Conservation (phyloP, 73 alveolate species). For the Strombidium stylifer region DNA sequence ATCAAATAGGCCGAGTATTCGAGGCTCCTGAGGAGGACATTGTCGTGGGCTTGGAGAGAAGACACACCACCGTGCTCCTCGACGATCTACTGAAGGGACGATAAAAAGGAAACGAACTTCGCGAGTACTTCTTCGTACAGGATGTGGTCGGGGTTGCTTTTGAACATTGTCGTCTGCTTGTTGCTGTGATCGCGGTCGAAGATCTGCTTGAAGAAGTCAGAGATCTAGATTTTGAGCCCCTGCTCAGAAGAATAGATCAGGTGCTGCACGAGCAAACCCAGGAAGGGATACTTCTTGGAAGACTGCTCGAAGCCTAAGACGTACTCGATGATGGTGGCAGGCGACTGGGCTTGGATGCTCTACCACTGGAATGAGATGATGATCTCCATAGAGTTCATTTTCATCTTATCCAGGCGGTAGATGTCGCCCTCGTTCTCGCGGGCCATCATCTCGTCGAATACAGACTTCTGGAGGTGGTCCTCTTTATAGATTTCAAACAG, state of each 20-base stretch:
- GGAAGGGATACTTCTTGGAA: background rate
- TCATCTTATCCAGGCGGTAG: background rate
- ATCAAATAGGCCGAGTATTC: no score
- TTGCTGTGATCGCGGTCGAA: conserved; percentile 8
- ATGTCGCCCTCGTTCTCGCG: background rate
- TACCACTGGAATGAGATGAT: conserved; percentile 5
- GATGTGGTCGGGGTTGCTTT: background rate
- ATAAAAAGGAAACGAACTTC: no score
- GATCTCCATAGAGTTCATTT: conserved; percentile 5
- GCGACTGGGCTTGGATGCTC: conserved; percentile 1
- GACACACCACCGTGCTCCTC: no score
- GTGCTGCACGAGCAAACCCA: background rate
- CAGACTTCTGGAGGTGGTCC: no score
- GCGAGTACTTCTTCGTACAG: background rate
- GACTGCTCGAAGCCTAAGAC: background rate
- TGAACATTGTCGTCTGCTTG: no score
- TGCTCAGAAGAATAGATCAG: background rate
- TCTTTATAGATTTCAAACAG: no score
- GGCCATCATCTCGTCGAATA: no score
- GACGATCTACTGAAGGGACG: no score
- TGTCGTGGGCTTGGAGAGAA: no score
- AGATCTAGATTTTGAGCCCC: conserved; percentile 20
- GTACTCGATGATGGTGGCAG: background rate
- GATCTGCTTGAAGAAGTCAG: conserved; percentile 5
- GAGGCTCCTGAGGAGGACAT: no score